Base-by-base conservation (phyloP, 331 rosid species). In the Malus hybrid region DNA sequence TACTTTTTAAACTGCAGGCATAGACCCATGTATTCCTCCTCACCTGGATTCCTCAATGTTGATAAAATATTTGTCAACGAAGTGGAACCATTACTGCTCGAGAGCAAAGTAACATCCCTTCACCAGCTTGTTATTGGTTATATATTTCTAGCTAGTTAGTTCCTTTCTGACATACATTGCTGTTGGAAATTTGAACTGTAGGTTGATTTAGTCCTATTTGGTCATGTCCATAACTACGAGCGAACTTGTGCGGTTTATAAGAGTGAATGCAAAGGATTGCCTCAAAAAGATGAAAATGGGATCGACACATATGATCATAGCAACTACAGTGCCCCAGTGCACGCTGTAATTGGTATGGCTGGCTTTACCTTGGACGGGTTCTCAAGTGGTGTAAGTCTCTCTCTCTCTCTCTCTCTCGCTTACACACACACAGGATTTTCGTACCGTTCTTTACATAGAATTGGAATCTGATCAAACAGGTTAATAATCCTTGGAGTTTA, bases 161-260 rank as follows among this genome's bases (percentile, higher is more conserved):
- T 19, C 16, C 7, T 2, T 60, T 56, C n/a, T 22, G 7, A 55
- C 55, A 24, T 46, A 4, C 61, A 39, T 75, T 39, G 11, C 44
- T 39, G 44, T 59, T 59, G 60, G 71, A 48, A 85, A 73, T 28
- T 42, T 75, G 79, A 60, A 75, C 84, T 79, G 19, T 2, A 91
- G 96, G 97, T 93, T 64, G 94, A 93, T 77, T 76, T 93, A 80
- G 93, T 24, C 42, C 84, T 93, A 11, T 86, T 90, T 27, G 96
- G 97, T 6, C 98, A 91, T 71, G 96, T 90, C 60, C 97, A 93
- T 75, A 91, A 86, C 65, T 93, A 91, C 67, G 97, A 93, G 81
- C 81, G 98, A 79, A 91, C 97, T 33, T 93, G 98, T 82, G 70
- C 89, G 0, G 56, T 93, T 16, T 87, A 79, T 72, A 74, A 75